These are phyloP conservation scores for Termitomyces sp. DNA, from an alignment of 768 basidiomycete genomes.

Conservation along the genomic window DNA sequence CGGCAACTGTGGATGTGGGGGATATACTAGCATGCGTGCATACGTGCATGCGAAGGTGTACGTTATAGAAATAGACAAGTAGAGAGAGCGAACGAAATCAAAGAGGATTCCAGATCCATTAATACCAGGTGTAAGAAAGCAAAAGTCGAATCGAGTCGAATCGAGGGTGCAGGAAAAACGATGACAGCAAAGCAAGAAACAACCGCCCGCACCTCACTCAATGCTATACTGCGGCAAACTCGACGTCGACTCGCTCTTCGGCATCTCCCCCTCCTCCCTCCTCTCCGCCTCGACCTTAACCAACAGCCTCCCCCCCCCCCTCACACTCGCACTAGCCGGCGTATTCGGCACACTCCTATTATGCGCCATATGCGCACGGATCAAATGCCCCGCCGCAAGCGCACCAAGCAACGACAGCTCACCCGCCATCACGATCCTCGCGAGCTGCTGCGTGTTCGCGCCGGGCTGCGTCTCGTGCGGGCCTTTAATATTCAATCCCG, in stretches of 20 bases:
- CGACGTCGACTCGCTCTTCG: slow-evolving; percentile 11
- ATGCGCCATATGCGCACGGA: slow-evolving; percentile 89
- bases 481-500: slow-evolving; percentile 77
- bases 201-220: not conserved
- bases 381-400: slow-evolving; percentile 91
- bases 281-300: not conserved
- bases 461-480: slow-evolving; percentile 86
- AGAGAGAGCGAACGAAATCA: no score
- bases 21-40: no score
- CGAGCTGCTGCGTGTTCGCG: slow-evolving; percentile 83
- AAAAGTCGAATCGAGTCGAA: not conserved
- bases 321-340: slow-evolving; percentile 40
- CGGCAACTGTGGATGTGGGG: no score
- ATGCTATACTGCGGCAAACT: slow-evolving; percentile 16
- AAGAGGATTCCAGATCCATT: no score
- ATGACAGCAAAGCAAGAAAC: not conserved
- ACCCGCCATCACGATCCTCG: slow-evolving; percentile 95
- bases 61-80: no score
- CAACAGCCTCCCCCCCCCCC: slow-evolving; percentile 3
- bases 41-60: no score
- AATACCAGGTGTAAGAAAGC: no score
- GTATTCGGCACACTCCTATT: slow-evolving; percentile 84
- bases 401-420: slow-evolving; percentile 90
- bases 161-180: no score
- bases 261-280: not conserved